These are phyloP conservation scores for Penicillium sp. DNA, from an alignment of 2,329 filamentous ascomycete genomes.

Conservation along the genomic window DNA sequence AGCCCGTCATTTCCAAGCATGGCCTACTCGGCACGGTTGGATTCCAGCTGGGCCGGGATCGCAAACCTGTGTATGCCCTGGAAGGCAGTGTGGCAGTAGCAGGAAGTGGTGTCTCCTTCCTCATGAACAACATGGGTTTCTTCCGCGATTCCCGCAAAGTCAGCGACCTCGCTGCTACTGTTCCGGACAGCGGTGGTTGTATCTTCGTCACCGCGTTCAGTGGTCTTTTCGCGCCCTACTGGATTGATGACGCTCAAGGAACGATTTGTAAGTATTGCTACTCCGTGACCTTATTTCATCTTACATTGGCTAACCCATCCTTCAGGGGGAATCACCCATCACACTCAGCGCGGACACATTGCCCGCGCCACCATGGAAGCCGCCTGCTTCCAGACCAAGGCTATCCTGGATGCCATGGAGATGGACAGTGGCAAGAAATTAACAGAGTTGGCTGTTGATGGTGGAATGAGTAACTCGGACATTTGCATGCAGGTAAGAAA, in stretches of 20 bases:
- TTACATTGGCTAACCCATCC: constrained; percentile 10
- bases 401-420: constrained; percentile 92
- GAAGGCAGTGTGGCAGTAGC: constrained; percentile 85
- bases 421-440: constrained; percentile 78
- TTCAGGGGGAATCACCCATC: constrained; percentile 77
- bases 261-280: constrained; percentile 67
- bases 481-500: constrained; percentile 74
- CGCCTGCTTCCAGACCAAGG: constrained; percentile 89
- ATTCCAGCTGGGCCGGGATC: constrained; percentile 71
- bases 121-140: constrained; percentile 67
- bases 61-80: constrained; percentile 75
- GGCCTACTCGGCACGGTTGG: constrained; percentile 83
- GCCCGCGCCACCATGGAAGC: constrained; percentile 87
- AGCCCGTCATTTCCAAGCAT: constrained; percentile 81
- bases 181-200: constrained; percentile 78
- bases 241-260: constrained; percentile 92
- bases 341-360: constrained; percentile 83
- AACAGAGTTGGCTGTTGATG: constrained; percentile 80
- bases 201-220: constrained; percentile 90
- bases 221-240: constrained; percentile 89
- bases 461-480: constrained; percentile 85
- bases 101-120: constrained; percentile 77
- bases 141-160: constrained; percentile 65
- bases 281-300: not conserved
- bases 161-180: constrained; percentile 65